These are phyloP conservation scores for Epicoccum sorghinum DNA, from an alignment of 2,329 filamentous ascomycete species.

Conservation along the genomic window DNA sequence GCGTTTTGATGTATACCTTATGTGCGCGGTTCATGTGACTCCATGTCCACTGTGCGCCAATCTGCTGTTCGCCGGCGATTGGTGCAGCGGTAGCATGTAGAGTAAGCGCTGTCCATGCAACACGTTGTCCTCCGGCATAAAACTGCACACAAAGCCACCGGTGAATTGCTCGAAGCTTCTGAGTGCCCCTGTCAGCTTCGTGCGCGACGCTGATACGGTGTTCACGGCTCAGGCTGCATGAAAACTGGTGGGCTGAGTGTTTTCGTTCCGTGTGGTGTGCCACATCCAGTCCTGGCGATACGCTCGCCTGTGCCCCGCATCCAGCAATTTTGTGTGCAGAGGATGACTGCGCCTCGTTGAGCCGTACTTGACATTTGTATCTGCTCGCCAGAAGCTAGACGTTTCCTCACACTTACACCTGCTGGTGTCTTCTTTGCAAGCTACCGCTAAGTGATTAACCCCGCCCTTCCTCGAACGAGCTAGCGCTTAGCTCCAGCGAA, in stretches of 20 bases:
- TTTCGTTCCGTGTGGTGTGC: constrained; percentile 7
- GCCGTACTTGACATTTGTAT: not conserved
- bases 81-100: not conserved
- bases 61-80: not conserved
- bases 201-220: constrained; percentile 14
- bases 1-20: not conserved
- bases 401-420: not conserved
- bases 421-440: not conserved
- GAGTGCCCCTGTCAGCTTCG: constrained; percentile 11
- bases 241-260: constrained; percentile 9
- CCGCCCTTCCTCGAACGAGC: constrained; percentile 1
- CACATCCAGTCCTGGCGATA: constrained; percentile 6
- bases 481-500: constrained; percentile 1
- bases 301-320: constrained; percentile 15
- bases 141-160: not conserved
- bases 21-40: not conserved
- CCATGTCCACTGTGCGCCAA: not conserved
- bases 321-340: constrained; percentile 2
- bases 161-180: constrained; percentile 11
- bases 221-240: constrained; percentile 7
- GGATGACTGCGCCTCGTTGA: constrained; percentile 9
- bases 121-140: not conserved
- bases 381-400: not conserved
- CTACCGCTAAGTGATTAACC: not conserved
- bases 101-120: constrained; percentile 7